These are phyloP conservation scores for Aureobasidium sp. DNA, from an alignment of 2,329 filamentous ascomycete species.

Conservation along the genomic window DNA sequence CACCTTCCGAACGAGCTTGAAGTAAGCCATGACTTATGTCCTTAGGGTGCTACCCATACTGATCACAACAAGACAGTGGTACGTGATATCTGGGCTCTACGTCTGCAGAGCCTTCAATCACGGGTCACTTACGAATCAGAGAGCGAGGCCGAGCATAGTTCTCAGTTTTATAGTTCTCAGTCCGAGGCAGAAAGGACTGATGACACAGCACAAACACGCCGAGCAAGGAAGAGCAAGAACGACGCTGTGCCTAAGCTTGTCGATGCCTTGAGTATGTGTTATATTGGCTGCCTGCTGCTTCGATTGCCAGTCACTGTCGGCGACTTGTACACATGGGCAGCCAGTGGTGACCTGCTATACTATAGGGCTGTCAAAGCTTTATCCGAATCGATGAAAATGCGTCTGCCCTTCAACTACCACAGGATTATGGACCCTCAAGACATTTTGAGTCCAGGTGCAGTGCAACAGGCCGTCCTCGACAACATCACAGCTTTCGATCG, in stretches of 20 bases:
- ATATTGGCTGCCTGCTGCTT: slow-evolving; percentile 69
- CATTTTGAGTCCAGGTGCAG: slow-evolving; percentile 43
- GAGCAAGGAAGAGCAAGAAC: slow-evolving; percentile 43
- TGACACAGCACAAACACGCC: slow-evolving; percentile 29
- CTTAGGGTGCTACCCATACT: neutral
- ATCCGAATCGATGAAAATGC: slow-evolving; percentile 58
- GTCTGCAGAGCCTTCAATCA: slow-evolving; percentile 53
- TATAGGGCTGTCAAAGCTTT: slow-evolving; percentile 54
- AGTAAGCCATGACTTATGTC: slow-evolving; percentile 31
- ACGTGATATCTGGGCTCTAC: slow-evolving; percentile 77
- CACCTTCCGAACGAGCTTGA: slow-evolving; percentile 68
- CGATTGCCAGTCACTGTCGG: slow-evolving; percentile 68
- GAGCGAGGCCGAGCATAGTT: slow-evolving; percentile 32
- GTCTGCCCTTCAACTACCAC: slow-evolving; percentile 57
- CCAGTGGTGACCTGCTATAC: slow-evolving; percentile 63
- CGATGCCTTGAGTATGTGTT: slow-evolving; percentile 72
- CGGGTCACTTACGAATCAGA: slow-evolving; percentile 30
- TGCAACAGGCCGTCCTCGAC: slow-evolving; percentile 60
- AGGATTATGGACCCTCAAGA: slow-evolving; percentile 49
- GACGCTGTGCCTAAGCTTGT: slow-evolving; percentile 55
- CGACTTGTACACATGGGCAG: slow-evolving; percentile 63
- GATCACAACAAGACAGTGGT: slow-evolving; percentile 48
- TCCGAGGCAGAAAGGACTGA: slow-evolving; percentile 41
- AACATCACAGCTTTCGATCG: slow-evolving; percentile 57
- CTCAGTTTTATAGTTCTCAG: slow-evolving; percentile 55